Base-by-base conservation (phyloP, 164 flowering plant species). In the Aristolochia californica region DNA sequence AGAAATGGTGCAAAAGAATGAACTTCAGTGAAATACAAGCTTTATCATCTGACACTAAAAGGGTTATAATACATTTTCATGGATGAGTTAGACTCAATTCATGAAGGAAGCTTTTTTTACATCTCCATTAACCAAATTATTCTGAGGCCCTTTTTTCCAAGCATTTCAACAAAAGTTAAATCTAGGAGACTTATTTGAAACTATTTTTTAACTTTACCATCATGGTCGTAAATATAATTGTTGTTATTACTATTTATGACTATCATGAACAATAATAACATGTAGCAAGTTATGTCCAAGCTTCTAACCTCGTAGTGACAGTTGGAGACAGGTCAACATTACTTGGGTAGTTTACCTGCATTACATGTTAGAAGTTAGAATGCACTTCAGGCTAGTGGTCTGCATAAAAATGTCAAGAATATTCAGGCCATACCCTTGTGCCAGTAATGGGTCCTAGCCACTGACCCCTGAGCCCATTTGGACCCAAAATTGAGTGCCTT, bases 401-500 rank as follows among this genome's bases (percentile, higher is more conserved):
- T 5, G 40, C 10, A 34, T 34, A 34, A 34, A 34, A 34, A 40
- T 48, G 34, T 47, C 13, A 48, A 43, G 28, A 62, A 67, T 25
- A 51, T 28, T 43, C 52, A 25, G 24, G 13, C 40, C 26, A 52
- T 57, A 94, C 97, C 96, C 87, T 90, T 56, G 68, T 72, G 48
- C 78, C 82, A 23, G 83, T 55, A 53, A 63, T 80, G 45, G 96
- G 96, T 22, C 77, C 88, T 34, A 53, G 71, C 99, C 99, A 87
- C 63, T 81, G 91, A 44, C 85, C 85, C 50, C 63, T 70, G 60
- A 94, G 83, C 65, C 99, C 97, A 74, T 62, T 90, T 58, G 93
- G 93, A 18, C 99, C 99, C 26, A 94, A 72, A 63, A 94, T 65
- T 13, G 97, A 94, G 66, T 94, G 99, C 63, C 96, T 88, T 16